Base-by-base conservation (phyloP, 2,329 filamentous ascomycete species). In the Raffaelea arxii region DNA sequence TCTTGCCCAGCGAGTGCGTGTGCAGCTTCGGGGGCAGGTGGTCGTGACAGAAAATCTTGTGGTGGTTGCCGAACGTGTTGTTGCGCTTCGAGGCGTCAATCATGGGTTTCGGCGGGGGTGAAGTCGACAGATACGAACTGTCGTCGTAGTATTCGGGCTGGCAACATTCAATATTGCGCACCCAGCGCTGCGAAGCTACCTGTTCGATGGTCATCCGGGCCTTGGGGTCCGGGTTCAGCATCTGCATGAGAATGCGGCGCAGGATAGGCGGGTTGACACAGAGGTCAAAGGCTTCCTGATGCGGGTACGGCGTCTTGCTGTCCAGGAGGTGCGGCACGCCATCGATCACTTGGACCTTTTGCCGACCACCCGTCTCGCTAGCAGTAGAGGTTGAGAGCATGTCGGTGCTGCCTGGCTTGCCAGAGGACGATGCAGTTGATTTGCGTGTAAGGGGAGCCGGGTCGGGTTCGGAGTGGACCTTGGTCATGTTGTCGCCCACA, bases 141-240 rank as follows among this genome's bases (percentile, higher is more conserved):
- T 86, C 80, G 25, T 82, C 80, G 59, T 80, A 84, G 50, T 70
- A 75, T 55, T 90, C 85, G 4, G 80, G 65, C 55, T 86, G 82
- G 61, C 87, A 94, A 65, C 87, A 92, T 55, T 90, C 84, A 36
- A 89, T 77, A 44, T 73, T 76, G 66, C 78, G 83, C 56, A 92
- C 68, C 74, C 80, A 88, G n/a, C 81, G 71, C 55, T 85, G 78
- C 51, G 74, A 78, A 46, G 88, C 66, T 1, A 86, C 79, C 2
- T 86, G 77, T 6, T 73, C 65, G 43, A 92, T 85, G 24, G 72
- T 77, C 54, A 84, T 79, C 37, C 89, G 83, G 59, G 79, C 79
- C 7, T 67, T 63, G 0, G 89, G 86, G 53, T 89, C 69, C 0
- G 88, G 87, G 61, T 94, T 81, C 25, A 94, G 72, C 88, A 95